Percentiles rank a stretch among this genome's conserved stretches.
Evolutionary conservation across 768 basidiomycete species (phyloP).

Genomic region (Dacryopinax primogenitus): DNA sequence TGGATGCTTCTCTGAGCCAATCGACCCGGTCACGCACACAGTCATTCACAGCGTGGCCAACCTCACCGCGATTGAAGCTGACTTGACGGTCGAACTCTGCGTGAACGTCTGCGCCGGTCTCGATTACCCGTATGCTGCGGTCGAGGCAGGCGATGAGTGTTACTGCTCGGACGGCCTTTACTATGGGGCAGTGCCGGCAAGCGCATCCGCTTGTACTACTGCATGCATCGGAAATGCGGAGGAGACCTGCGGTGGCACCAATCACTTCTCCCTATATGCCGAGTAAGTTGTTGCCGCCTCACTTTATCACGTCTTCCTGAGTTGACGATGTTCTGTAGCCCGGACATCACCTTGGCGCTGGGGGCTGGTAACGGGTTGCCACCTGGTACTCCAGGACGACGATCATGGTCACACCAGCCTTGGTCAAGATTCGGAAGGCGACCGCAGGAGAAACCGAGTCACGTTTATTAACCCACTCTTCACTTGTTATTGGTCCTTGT

Average conservation of each 20-base stretch:
- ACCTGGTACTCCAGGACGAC: background rate
- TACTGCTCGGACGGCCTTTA: conserved; percentile 2
- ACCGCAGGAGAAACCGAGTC: background rate
- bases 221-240: background rate
- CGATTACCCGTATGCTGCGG: background rate
- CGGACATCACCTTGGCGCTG: background rate
- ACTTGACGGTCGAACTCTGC: background rate
- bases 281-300: background rate
- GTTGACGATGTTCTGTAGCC: background rate
- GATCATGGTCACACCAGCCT: background rate
- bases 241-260: background rate
- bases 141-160: background rate
- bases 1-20: background rate
- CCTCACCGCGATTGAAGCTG: background rate
- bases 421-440: background rate
- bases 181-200: background rate
- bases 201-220: background rate
- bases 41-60: conserved; percentile 2
- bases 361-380: background rate
- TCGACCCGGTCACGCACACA: background rate
- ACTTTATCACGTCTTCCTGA: too few species aligned
- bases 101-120: background rate
- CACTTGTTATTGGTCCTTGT: too few species aligned
- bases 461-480: background rate
- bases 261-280: background rate